Conservation (phyloP, 352 stramenopile species). For the Globisporangium barbulae region DNA sequence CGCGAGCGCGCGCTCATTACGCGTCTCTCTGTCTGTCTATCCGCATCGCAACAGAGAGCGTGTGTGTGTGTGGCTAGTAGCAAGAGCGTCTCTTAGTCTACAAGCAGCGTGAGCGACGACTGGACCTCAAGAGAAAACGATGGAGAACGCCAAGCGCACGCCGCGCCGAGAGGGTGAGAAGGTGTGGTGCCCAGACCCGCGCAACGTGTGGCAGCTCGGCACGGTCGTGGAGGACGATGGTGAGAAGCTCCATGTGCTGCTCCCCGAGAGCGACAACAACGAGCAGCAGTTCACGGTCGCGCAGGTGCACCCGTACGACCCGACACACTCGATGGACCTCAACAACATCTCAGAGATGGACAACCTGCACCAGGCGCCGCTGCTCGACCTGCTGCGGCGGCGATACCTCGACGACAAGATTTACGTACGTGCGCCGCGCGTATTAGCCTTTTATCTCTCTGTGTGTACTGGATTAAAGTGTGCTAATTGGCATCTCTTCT, state of each 20-base stretch:
- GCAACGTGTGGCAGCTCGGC: constrained; percentile 85
- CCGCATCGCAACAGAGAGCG: neutral
- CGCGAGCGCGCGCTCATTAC: neutral
- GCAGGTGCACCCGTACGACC: constrained; percentile 90
- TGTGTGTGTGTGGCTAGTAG: neutral
- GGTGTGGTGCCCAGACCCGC: constrained; percentile 82
- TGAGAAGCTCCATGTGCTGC: constrained; percentile 77
- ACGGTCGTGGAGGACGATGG: constrained; percentile 86
- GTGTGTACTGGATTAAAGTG: too few species aligned
- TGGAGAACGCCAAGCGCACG: constrained; percentile 43
- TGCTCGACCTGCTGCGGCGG: constrained; percentile 85
- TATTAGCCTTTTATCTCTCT: too few species aligned
- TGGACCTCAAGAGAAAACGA: neutral
- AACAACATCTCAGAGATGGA: constrained; percentile 93
- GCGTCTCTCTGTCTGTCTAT: neutral
- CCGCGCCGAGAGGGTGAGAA: constrained; percentile 80
- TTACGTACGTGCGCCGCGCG: constrained; percentile 49
- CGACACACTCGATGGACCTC: constrained; percentile 85
- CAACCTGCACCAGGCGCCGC: constrained; percentile 89
- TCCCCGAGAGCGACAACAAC: constrained; percentile 68
- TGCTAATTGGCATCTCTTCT: neutral
- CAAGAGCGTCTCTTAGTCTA: neutral
- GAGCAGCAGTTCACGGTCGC: constrained; percentile 79
- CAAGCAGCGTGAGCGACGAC: neutral
- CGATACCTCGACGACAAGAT: constrained; percentile 91